Evolutionary conservation across 768 basidiomycete species (phyloP).

Genomic region (Lenzites betulinus): DNA sequence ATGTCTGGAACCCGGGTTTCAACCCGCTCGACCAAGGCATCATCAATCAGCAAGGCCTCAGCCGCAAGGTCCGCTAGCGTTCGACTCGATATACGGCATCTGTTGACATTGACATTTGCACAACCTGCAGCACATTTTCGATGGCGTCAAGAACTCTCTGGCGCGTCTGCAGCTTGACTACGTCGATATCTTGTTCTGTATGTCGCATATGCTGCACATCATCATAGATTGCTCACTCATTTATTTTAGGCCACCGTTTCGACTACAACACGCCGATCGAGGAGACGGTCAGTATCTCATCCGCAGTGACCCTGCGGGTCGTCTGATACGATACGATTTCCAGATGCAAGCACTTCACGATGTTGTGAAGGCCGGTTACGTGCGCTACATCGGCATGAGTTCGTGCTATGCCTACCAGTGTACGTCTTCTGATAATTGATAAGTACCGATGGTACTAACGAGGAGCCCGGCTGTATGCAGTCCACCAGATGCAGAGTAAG

Average conservation of each 20-base stretch:
- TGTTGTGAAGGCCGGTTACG: conserved; percentile 46
- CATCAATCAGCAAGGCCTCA: conserved; percentile 41
- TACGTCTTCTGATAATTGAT: conserved; percentile 7
- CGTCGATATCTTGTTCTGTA: conserved; percentile 58
- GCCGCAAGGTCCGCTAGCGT: conserved; percentile 38
- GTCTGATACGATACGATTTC: too few relatives aligned
- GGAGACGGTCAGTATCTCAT: conserved; percentile 32
- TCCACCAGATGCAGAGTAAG: conserved; percentile 38
- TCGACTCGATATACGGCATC: conserved; percentile 13
- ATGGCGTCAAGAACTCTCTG: conserved; percentile 31
- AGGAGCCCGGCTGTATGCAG: conserved; percentile 25
- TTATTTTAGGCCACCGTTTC: conserved; percentile 35
- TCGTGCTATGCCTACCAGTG: conserved; percentile 41
- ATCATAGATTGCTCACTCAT: too few relatives aligned
- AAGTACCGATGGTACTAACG: conserved; percentile 17
- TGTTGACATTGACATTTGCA: too few relatives aligned
- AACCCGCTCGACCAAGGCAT: conserved; percentile 31
- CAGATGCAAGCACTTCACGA: conserved; percentile 51
- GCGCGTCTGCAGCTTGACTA: conserved; percentile 50
- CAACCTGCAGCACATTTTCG: conserved; percentile 17
- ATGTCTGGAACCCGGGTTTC: conserved; percentile 20
- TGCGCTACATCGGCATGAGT: conserved; percentile 44
- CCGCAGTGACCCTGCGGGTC: not conserved
- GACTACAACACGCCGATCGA: conserved; percentile 44
- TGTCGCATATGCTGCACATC: too few relatives aligned